These are phyloP conservation scores for Tetrastigma voinierianum DNA, from an alignment of 164 flowering plant genomes.

Conservation along the genomic window DNA sequence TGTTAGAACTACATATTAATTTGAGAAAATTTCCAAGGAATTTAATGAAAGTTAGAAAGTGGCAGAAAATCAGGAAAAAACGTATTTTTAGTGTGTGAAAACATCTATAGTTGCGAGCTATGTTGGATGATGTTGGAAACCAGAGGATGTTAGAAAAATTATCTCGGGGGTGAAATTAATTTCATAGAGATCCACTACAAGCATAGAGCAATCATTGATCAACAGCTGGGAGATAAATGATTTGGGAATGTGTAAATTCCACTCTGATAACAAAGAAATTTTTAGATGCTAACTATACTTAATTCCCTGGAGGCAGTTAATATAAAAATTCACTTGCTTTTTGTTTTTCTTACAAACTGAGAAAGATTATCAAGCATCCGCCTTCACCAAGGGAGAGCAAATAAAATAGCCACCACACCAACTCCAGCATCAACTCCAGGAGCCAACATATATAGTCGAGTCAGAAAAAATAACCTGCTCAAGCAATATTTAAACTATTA, in stretches of 20 bases:
- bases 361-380: conserved; percentile 20
- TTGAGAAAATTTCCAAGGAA: neutral
- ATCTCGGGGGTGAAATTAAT: conserved; percentile 30
- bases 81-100: conserved; percentile 4
- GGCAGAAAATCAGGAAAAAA: neutral
- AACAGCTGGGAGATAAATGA: conserved; percentile 22
- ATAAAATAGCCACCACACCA: conserved; percentile 42
- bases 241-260: conserved; percentile 20
- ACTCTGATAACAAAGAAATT: conserved; percentile 9
- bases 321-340: conserved; percentile 3
- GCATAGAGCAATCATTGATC: conserved; percentile 26
- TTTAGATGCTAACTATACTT: neutral
- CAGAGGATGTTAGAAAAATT: conserved; percentile 25
- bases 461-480: conserved; percentile 21
- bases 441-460: conserved; percentile 16
- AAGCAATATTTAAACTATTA: neutral
- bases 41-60: too few species aligned
- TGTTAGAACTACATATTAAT: neutral
- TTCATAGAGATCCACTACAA: conserved; percentile 24
- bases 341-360: conserved; percentile 14
- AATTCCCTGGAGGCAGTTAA: neutral
- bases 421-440: conserved; percentile 49
- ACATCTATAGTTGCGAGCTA: conserved; percentile 5
- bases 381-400: conserved; percentile 19
- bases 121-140: conserved; percentile 25